Conservation (phyloP, 495 filamentous ascomycete genomes). For the Gamarada debralockiae region DNA sequence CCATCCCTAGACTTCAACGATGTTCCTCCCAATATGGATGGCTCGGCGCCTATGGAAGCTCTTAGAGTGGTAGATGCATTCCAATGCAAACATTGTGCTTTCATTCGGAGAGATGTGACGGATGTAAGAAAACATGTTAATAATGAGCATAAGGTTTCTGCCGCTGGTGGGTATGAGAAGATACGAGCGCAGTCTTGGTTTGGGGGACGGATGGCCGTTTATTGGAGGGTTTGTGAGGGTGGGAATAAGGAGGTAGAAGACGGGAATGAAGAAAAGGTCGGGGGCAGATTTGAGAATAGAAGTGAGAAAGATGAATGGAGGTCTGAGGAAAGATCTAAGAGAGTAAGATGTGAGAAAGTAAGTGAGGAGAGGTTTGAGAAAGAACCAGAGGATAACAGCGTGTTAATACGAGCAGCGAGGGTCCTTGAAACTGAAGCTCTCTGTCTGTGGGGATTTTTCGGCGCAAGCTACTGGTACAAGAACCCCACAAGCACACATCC, state of each 20-base stretch:
- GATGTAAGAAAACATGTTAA: conserved; percentile 11
- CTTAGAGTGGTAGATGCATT: conserved; percentile 5
- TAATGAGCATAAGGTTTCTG: conserved; percentile 1
- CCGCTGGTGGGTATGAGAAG: not conserved
- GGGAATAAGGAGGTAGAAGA: too few species aligned
- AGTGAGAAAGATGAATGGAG: conserved; percentile 24
- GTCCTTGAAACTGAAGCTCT: too few species aligned
- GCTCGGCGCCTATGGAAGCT: not conserved
- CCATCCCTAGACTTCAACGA: not conserved
- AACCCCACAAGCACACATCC: too few species aligned
- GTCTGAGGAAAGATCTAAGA: not conserved
- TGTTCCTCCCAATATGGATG: not conserved
- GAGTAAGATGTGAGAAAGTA: too few species aligned
- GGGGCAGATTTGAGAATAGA: conserved; percentile 19
- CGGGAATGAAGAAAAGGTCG: too few species aligned
- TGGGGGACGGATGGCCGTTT: conserved; percentile 5
- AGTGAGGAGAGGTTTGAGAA: too few species aligned
- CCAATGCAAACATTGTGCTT: conserved; percentile 7
- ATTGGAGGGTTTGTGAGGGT: conserved; percentile 1
- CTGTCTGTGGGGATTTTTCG: too few species aligned
- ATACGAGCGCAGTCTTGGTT: conserved; percentile 10
- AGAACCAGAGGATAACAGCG: too few species aligned
- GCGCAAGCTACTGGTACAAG: too few species aligned
- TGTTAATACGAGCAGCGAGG: too few species aligned
- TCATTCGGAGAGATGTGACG: conserved; percentile 5